Evolutionary conservation across 345 rosid species (phyloP), one percentile per base, ranked within the genome.

Genomic region (Aethionema arabicum): DNA sequence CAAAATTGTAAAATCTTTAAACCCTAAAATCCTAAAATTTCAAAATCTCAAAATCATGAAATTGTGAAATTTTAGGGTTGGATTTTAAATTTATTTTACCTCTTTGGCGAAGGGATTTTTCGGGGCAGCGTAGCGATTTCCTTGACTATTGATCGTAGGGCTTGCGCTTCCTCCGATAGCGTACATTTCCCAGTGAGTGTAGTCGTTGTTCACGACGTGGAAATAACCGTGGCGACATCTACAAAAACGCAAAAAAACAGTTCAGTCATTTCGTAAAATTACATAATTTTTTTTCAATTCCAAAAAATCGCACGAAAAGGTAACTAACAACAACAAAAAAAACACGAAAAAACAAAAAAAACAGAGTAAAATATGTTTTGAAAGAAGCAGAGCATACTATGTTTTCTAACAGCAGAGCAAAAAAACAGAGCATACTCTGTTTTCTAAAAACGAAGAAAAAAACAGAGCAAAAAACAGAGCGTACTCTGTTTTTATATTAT

Each of bases 181-280:
- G 60, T 91, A 91, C 98, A 91, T 91, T 64, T 86, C 95, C 98
- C 98, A 91, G 79, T 91, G 98, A 57, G 98, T 91, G 74, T 91
- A 91, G 74, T 91, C 98, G 50, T 91, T 91, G 88, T 91, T 91
- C 57, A 91, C 96, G 33, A 91, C 96, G 54, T 91, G 98, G 83
- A 91, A 91, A 37, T 88, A 91, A 0, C 98, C 98, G 35, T 88
- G 96, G 70, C 98, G 79, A 58, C 98, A 91, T 75, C 97, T 90
- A 73, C 68, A 74, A 21, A 21, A 21, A 21, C 27, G 2, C 1
- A 21, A 21, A 21, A 1, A 21, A 21, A 21, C 1, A 21, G 27
- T 21, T 21, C 2, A 2, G 27, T 21, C 27, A 21, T 21, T 21
- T 21, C 2, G n/a, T n/a, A n/a, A n/a, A n/a, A n/a, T n/a, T n/a